These are phyloP conservation scores for Boletales sp. DNA, from an alignment of 768 basidiomycete genomes.

Conservation along the genomic window DNA sequence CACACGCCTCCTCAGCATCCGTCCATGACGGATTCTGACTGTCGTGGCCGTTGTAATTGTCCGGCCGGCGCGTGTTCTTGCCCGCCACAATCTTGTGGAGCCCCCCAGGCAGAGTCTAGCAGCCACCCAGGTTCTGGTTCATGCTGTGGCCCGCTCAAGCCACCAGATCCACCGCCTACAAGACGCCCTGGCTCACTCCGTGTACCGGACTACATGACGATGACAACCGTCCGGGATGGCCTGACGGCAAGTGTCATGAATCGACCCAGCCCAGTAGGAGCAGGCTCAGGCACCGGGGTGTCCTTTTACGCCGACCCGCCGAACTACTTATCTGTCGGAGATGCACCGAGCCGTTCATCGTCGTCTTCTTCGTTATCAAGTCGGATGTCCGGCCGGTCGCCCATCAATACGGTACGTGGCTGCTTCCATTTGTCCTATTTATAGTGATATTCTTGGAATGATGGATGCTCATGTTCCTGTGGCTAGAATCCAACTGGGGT, in stretches of 20 bases:
- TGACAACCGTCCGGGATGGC: conserved; percentile 30
- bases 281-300: conserved; percentile 5
- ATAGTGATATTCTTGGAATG: not conserved
- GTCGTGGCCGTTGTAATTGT: conserved; percentile 34
- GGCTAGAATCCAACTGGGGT: conserved; percentile 23
- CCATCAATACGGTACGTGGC: conserved; percentile 24
- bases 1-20: conserved; percentile 14
- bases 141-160: conserved; percentile 9
- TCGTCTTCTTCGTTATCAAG: conserved; percentile 32
- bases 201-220: conserved; percentile 31
- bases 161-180: conserved; percentile 7
- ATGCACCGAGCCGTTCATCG: conserved; percentile 30
- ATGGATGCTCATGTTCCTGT: conserved; percentile 3
- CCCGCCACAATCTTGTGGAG: conserved; percentile 26
- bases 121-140: conserved; percentile 11
- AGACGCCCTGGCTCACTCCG: conserved; percentile 21
- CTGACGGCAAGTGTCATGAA: conserved; percentile 22
- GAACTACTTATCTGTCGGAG: conserved; percentile 18
- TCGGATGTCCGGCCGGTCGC: conserved; percentile 30
- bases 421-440: not conserved
- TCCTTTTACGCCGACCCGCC: conserved; percentile 24
- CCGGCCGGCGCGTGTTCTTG: conserved; percentile 31
- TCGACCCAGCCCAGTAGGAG: conserved; percentile 12
- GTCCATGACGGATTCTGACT: conserved; percentile 24
- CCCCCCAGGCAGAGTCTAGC: conserved; percentile 26